Base-by-base conservation (phyloP, 2,329 filamentous ascomycete species). In the Raffaelea deltoideospora region DNA sequence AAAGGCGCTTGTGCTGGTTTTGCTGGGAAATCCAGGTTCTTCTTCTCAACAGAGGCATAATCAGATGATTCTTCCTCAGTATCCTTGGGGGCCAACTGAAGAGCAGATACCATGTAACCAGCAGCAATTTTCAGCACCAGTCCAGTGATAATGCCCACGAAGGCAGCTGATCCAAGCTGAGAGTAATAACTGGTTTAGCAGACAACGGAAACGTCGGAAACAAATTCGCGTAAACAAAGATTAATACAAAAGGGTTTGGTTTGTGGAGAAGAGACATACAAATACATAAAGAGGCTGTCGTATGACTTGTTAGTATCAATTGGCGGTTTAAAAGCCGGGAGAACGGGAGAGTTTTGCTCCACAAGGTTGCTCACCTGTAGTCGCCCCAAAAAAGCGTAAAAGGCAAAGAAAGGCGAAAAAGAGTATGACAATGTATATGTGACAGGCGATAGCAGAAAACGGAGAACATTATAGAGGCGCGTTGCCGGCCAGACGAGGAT, bases 141-240 rank as follows among this genome's bases (percentile, higher is more conserved):
- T 35, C 80, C 82, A 21, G 75, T 60, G 10, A 72, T 35, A 36
- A 76, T 57, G n/a, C 83, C 83, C 36, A 84, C 63, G 15, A 81
- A 54, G 23, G 71, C 65, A 8, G 81, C 83, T 19, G 75, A 67
- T 34, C 74, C 75, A 33, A 86, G 39, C 31, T 39, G 24, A 6
- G 14, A 5, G 5, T 14, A 3, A 5, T 21, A 7, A 17, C 30
- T 10, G 14, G 19, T 3, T 6, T 21, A 17, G 10, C 5, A 11
- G n/a, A 10, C 15, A 14, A 20, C 19, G 10, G n/a, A 18, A 17
- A n/a, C n/a, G n/a, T n/a, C n/a, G n/a, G n/a, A n/a, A n/a, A n/a
- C n/a, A n/a, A n/a, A n/a, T n/a, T n/a, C n/a, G n/a, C n/a, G n/a
- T 19, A 19, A 11, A 33, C 10, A 14, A 19, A 14, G n/a, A n/a